Evolutionary conservation across 2,329 filamentous ascomycete species (phyloP).

Genomic region (Ilyonectria mors-panacis): DNA sequence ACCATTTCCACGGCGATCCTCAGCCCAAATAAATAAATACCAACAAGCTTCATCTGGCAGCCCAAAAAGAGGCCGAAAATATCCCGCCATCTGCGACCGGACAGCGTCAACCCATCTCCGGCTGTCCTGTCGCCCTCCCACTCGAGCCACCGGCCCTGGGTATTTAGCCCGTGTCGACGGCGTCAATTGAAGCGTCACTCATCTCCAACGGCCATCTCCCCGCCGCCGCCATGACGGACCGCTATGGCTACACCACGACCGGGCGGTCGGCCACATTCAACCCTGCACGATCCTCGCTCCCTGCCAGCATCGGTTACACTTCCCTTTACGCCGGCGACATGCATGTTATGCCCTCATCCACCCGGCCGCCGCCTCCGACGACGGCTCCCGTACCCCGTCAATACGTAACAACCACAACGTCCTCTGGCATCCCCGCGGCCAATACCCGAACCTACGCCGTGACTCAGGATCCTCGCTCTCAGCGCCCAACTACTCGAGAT

Average conservation of each 20-base stretch:
- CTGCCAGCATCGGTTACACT: slow-evolving; percentile 65
- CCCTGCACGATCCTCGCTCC: slow-evolving; percentile 69
- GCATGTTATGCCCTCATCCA: slow-evolving; percentile 64
- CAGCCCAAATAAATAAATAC: slow-evolving; percentile 4
- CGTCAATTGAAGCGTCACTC: slow-evolving; percentile 25
- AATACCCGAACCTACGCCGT: slow-evolving; percentile 71
- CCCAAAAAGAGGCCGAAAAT: slow-evolving; percentile 6
- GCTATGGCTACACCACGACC: slow-evolving; percentile 59
- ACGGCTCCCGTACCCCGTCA: slow-evolving; percentile 50
- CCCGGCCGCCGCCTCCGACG: slow-evolving; percentile 49
- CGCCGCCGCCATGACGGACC: slow-evolving; percentile 62
- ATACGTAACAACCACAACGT: slow-evolving; percentile 51
- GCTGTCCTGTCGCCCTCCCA: slow-evolving; percentile 1
- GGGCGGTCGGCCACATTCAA: slow-evolving; percentile 62
- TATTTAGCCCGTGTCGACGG: slow-evolving; percentile 21
- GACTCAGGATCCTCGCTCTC: slow-evolving; percentile 65
- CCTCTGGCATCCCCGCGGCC: slow-evolving; percentile 55
- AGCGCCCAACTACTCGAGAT: slow-evolving; percentile 65
- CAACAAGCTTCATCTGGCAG: background rate
- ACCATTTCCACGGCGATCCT: slow-evolving; percentile 15
- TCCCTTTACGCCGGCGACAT: slow-evolving; percentile 68
- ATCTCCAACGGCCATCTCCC: slow-evolving; percentile 22
- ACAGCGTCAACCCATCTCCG: background rate
- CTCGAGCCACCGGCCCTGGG: slow-evolving; percentile 14
- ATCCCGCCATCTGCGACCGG: slow-evolving; percentile 1